Percentiles rank a stretch among this genome's conserved stretches.
These are phyloP conservation scores for Ilyonectria sp. DNA, from an alignment of 2,329 filamentous ascomycete genomes.

Conservation along the genomic window DNA sequence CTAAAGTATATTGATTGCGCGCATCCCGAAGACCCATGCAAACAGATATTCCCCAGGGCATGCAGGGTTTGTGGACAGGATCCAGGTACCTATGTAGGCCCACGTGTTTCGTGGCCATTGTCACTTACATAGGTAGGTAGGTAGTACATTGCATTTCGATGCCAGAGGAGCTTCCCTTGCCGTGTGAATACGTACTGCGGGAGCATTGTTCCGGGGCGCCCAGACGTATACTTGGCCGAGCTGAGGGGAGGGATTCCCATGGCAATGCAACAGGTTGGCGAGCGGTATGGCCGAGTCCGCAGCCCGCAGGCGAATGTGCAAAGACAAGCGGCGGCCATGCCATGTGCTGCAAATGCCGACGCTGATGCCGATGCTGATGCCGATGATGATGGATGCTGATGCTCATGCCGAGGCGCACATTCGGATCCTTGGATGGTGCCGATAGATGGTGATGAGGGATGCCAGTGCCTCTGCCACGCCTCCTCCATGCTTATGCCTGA, in stretches of 20 bases:
- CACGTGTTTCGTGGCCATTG: conserved; percentile 21
- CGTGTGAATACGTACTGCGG: neutral
- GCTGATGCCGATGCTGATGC: neutral
- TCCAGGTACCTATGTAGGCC: neutral
- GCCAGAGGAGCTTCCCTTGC: conserved; percentile 7
- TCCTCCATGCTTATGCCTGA: neutral
- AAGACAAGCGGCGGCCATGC: conserved; percentile 8
- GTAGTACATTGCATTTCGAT: conserved; percentile 13
- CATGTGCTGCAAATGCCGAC: conserved; percentile 12
- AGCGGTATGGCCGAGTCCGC: conserved; percentile 14
- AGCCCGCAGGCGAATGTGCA: conserved; percentile 15
- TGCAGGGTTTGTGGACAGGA: neutral
- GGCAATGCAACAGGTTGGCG: neutral
- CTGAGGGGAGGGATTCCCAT: conserved; percentile 18
- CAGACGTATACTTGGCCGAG: conserved; percentile 14
- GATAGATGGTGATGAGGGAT: neutral
- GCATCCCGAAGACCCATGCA: neutral
- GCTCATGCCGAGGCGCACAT: neutral
- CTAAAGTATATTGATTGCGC: conserved; percentile 14
- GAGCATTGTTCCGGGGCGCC: neutral
- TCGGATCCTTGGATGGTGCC: neutral
- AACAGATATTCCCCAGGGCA: conserved; percentile 6
- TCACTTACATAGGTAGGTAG: conserved; percentile 6
- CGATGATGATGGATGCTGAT: conserved; percentile 1
- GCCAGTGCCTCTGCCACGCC: neutral